Evolutionary conservation across 2,329 filamentous ascomycete species (phyloP).

Genomic region (Alternaria incomplexa): DNA sequence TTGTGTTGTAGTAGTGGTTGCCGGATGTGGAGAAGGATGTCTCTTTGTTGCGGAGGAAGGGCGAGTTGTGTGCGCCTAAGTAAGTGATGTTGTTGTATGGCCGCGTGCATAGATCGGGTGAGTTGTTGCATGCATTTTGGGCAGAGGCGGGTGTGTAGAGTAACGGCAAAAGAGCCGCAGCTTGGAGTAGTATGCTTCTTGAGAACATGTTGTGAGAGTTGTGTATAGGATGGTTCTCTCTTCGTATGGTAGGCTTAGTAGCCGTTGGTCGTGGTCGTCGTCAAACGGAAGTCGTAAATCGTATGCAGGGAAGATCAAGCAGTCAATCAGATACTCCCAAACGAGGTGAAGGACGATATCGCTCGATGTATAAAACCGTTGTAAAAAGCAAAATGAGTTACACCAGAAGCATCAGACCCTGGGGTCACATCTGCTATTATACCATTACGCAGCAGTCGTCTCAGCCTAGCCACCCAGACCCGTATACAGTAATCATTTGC

Average conservation of each 20-base stretch:
- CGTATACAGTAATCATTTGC: slow-evolving; percentile 15
- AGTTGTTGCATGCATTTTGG: slow-evolving; percentile 76
- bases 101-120: slow-evolving; percentile 72
- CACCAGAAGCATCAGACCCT: neutral
- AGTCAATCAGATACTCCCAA: neutral
- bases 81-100: slow-evolving; percentile 79
- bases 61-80: slow-evolving; percentile 76
- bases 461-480: slow-evolving; percentile 19
- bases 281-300: slow-evolving; percentile 12
- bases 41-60: slow-evolving; percentile 70
- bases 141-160: slow-evolving; percentile 37
- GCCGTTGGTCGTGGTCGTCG: neutral
- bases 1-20: slow-evolving; percentile 78
- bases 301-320: slow-evolving; percentile 1
- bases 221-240: neutral
- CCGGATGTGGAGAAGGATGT: slow-evolving; percentile 69
- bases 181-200: slow-evolving; percentile 30
- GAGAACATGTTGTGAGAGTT: slow-evolving; percentile 37
- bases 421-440: slow-evolving; percentile 14
- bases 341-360: slow-evolving; percentile 2
- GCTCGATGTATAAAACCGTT: neutral
- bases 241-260: neutral
- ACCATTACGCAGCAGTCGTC: slow-evolving; percentile 11
- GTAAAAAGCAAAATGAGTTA: slow-evolving; percentile 9
- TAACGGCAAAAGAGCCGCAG: slow-evolving; percentile 34